These are phyloP conservation scores for Pythium sp. DNA, from an alignment of 352 stramenopile genomes.

Conservation along the genomic window DNA sequence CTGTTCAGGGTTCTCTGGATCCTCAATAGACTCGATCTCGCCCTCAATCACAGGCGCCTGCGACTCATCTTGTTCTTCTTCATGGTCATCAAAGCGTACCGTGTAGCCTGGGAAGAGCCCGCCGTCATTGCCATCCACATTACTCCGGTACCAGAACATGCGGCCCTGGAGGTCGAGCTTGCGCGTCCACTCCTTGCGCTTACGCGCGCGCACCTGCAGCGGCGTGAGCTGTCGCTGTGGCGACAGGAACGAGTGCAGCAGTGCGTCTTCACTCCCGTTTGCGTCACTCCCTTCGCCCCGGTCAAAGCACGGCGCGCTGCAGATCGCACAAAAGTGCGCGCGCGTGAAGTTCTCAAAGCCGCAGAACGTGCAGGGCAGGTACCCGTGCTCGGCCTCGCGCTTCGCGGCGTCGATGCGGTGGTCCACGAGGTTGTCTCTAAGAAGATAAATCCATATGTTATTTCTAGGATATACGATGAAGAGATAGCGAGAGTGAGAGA, in stretches of 20 bases:
- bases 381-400: constrained; percentile 6
- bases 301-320: constrained; percentile 1
- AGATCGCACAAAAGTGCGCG: constrained; percentile 9
- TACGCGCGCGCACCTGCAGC: constrained; percentile 5
- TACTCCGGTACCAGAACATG: constrained; percentile 51
- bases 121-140: neutral
- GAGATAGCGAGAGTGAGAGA: neutral
- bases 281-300: constrained; percentile 16
- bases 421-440: constrained; percentile 11
- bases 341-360: constrained; percentile 8
- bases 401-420: constrained; percentile 17
- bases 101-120: neutral
- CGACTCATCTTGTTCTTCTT: neutral
- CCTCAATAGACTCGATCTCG: neutral
- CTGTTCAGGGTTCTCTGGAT: neutral
- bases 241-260: constrained; percentile 65
- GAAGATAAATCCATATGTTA: neutral
- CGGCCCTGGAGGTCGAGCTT: constrained; percentile 53
- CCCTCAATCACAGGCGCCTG: neutral
- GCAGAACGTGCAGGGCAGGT: neutral
- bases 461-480: neutral
- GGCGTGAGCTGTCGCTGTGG: neutral
- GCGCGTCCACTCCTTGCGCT: constrained; percentile 53
- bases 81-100: neutral
- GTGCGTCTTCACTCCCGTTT: constrained; percentile 94